Base-by-base conservation (phyloP, 2,329 filamentous ascomycete species). In the Curvularia sp. region DNA sequence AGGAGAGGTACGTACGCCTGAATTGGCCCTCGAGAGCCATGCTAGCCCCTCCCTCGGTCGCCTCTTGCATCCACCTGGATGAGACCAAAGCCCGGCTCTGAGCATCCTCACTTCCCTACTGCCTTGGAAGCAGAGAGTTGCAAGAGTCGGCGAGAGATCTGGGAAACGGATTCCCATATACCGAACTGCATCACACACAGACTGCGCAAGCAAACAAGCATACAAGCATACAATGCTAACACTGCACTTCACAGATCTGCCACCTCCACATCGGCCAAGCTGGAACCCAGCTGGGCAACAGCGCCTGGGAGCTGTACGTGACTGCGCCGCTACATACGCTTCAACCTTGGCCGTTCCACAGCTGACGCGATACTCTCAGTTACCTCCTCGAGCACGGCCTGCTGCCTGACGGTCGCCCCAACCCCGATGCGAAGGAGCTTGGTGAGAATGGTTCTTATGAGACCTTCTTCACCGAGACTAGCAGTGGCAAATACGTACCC, bases 381-480 rank as follows among this genome's bases (percentile, higher is more conserved):
- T 90, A 90, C 78, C 86, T 89, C 65, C 86, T 90, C 64, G 88
- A 90, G 83, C 88, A 90, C 74, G 88, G 88, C 70, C 85, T 90
- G 67, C 84, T 85, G 71, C 78, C 79, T 55, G 88, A 90, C 75
- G 88, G 88, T 68, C 84, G 84, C 58, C 84, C 85, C 54, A 85
- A 89, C 74, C 85, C 87, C 67, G 84, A 86, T 49, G 79, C 80
- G 63, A 83, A 83, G 77, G 86, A 88, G 47, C 63, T 84, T 56
- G 82, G 80, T 67, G 87, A 90, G 57, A 81, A 80, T 53, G 87
- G 87, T 68, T 89, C 87, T 46, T 89, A 82, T 78, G 87, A 89
- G 80, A 90, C 88, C 66, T 90, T 90, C 82, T 90, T 90, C 80
- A 89, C 85, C 67, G 87, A 90, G 82, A 89, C 88, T 59, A 88